Base-by-base conservation (phyloP, 139 green algal genomes). In the Nannochloris sp. region DNA sequence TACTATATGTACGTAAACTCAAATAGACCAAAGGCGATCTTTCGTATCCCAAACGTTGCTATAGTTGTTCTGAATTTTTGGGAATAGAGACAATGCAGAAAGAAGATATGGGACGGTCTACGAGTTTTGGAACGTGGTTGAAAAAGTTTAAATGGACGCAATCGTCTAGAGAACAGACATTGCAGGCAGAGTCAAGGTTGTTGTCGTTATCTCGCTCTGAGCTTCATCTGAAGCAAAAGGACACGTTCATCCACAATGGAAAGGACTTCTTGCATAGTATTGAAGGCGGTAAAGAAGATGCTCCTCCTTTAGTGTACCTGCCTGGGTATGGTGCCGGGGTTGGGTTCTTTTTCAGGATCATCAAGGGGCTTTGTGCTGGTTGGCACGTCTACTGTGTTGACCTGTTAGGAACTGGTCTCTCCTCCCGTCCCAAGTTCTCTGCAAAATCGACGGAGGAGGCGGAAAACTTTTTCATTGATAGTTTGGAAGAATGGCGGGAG, bases 371-470 rank as follows among this genome's bases (percentile, higher is more conserved):
- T 16, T 49, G 69, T 11, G 16, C 57, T 4, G 46, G 69, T 9
- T 86, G 88, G 62, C 62, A 71, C 6, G 44, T 88, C 13, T 83
- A 81, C 63, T 72, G n/a, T 20, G 75, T 94, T 5, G 89, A 95
- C 73, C 89, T 82, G 70, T 73, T 95, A 13, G 89, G 89, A 49
- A 94, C 85, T 5, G 88, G 87, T 0, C 78, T 92, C 37, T 90
- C 81, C 45, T 85, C 77, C 70, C 71, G 89, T 3, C 88, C 88
- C 2, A n/a, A 53, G 2, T 95, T 87, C 65, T 56, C n/a, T 1
- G 87, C 79, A 0, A 63, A 56, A 9, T 79, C 60, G 53, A 75
- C 72, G 0, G 40, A 79, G 40, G 67, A 85, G 28, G 70, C 87
- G 1, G 89, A 95, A 71, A 73, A 74, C 50, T 96, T 92, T 53